phyloP scores from a whole-genome alignment of 805 yeast species.

The Candida ascalaphidarum region DNA sequence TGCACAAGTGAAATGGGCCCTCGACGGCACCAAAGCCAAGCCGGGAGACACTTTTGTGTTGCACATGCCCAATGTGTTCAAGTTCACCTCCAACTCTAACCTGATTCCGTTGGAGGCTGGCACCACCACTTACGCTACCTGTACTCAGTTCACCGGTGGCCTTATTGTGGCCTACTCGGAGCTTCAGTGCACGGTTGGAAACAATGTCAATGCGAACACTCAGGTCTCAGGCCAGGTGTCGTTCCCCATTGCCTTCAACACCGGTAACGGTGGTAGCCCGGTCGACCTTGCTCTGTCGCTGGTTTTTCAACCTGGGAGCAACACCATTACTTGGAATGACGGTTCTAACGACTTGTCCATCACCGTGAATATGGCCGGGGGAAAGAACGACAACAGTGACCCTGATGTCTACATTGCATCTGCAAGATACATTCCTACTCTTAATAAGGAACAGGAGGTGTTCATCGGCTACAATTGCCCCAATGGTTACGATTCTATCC shows the following conservation, averaged over 20 bases:
- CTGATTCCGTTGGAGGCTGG: background rate
- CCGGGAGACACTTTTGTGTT: constrained; percentile 12
- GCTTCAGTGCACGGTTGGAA: constrained; percentile 11
- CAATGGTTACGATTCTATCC: constrained; percentile 13
- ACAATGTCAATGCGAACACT: constrained; percentile 5
- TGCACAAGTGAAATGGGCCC: constrained; percentile 6
- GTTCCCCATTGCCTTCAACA: constrained; percentile 15
- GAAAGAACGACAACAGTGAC: background rate
- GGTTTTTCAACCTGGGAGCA: constrained; percentile 10
- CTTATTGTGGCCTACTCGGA: constrained; percentile 7
- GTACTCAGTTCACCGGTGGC: constrained; percentile 10
- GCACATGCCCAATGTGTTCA: constrained; percentile 8
- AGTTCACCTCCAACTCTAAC: constrained; percentile 4
- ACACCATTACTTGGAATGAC: constrained; percentile 10
- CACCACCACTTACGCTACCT: constrained; percentile 12
- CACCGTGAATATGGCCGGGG: background rate
- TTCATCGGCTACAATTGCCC: constrained; percentile 9
- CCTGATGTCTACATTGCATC: no score
- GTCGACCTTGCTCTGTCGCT: no score
- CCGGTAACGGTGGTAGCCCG: constrained; percentile 4
- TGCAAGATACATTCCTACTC: constrained; percentile 4
- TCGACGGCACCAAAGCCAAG: constrained; percentile 1
- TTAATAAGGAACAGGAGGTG: constrained; percentile 3
- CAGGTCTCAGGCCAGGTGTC: constrained; percentile 9
- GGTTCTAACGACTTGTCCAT: constrained; percentile 5